Evolutionary conservation across 2,329 filamentous ascomycete genomes (phyloP).

Genomic region (Decorospora gaudefroyi): DNA sequence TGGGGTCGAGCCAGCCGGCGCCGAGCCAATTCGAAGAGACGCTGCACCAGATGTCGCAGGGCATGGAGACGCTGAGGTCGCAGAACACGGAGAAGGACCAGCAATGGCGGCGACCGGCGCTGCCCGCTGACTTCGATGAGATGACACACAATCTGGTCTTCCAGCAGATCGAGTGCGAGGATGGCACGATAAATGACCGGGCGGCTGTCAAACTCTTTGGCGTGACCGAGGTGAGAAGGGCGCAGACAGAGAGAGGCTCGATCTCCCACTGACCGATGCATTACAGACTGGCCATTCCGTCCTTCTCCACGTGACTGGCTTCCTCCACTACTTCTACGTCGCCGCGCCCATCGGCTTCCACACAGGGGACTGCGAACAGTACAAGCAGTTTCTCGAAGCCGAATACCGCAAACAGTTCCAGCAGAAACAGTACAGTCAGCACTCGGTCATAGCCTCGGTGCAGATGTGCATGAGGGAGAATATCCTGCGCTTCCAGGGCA

Average conservation of each 20-base stretch:
- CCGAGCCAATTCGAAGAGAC: constrained; percentile 96
- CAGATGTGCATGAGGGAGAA: constrained; percentile 84
- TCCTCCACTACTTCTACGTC: constrained; percentile 94
- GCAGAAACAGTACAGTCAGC: constrained; percentile 59
- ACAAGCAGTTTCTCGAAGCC: constrained; percentile 78
- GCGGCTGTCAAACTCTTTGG: constrained; percentile 90
- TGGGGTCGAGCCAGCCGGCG: constrained; percentile 69
- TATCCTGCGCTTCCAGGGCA: constrained; percentile 92
- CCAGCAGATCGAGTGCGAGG: constrained; percentile 93
- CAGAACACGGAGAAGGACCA: constrained; percentile 93
- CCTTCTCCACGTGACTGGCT: constrained; percentile 91
- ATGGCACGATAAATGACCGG: constrained; percentile 79
- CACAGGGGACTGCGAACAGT: constrained; percentile 75
- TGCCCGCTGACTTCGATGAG: constrained; percentile 64
- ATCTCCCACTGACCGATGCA: constrained; percentile 16
- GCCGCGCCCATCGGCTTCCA: constrained; percentile 83
- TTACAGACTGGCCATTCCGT: constrained; percentile 77
- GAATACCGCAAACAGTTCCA: constrained; percentile 64
- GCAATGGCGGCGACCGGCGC: constrained; percentile 74
- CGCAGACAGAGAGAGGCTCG: background rate
- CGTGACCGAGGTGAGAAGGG: constrained; percentile 70
- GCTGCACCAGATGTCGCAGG: constrained; percentile 92
- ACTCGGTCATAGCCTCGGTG: constrained; percentile 78
- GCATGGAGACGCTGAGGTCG: constrained; percentile 82
- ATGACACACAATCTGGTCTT: constrained; percentile 76